Percentiles rank a stretch among this genome's conserved stretches.
Evolutionary conservation across 305 asterid genomes (phyloP).

Genomic region (Plantago rigida): DNA sequence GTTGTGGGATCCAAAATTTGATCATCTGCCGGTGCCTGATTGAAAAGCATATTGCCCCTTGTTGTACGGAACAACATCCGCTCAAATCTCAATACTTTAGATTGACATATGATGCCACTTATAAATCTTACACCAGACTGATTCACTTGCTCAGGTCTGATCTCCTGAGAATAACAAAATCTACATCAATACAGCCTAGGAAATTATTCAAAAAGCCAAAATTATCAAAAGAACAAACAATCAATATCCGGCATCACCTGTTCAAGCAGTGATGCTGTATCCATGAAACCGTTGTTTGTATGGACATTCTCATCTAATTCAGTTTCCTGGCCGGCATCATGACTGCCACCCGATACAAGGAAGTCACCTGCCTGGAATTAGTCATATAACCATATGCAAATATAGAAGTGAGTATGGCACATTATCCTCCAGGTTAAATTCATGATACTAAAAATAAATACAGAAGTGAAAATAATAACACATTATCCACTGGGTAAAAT

Average conservation of each 20-base stretch:
- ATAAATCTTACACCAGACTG: conserved; percentile 90
- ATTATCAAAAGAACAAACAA: conserved; percentile 12
- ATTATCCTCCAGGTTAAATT: conserved; percentile 4
- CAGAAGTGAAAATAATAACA: too few relatives aligned
- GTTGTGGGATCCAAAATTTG: conserved; percentile 72
- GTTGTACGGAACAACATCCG: conserved; percentile 96
- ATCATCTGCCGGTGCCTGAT: conserved; percentile 73
- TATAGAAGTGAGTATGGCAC: conserved; percentile 15
- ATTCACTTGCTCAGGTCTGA: conserved; percentile 59
- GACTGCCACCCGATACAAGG: conserved; percentile 65
- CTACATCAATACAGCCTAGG: conserved; percentile 30
- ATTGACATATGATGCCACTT: conserved; percentile 79
- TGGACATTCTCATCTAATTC: conserved; percentile 71
- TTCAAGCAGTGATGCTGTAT: conserved; percentile 63
- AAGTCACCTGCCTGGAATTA: conserved; percentile 76
- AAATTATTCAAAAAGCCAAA: conserved; percentile 22
- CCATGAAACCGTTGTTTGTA: conserved; percentile 42
- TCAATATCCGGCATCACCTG: conserved; percentile 44
- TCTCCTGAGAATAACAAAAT: conserved; percentile 54
- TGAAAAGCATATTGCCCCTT: conserved; percentile 97
- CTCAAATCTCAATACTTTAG: conserved; percentile 72
- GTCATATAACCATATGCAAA: conserved; percentile 24
- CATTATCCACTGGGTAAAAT: conserved; percentile 6
- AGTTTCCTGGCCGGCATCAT: conserved; percentile 49
- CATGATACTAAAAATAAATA: neutral